A percentile compares a stretch with the other conserved stretches of the same genome.
These are phyloP conservation scores for Castanea crenata DNA, from an alignment of 306 rosid genomes.

Conservation along the genomic window DNA sequence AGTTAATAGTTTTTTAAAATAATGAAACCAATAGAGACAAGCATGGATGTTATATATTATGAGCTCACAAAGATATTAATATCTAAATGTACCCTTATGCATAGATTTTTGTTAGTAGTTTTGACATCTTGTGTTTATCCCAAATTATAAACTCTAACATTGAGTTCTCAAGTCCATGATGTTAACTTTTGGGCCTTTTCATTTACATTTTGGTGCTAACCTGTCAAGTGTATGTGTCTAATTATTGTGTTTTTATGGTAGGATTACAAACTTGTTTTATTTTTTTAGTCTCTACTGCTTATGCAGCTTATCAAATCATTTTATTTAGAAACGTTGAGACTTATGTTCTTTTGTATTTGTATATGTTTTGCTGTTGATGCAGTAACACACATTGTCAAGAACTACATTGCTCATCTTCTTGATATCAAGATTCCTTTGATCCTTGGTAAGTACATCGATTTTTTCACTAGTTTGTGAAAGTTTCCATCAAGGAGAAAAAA, in stretches of 20 bases:
- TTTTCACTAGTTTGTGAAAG: background rate
- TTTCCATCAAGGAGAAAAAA: background rate
- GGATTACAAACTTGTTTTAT: conserved; percentile 1
- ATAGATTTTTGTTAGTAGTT: too few species aligned
- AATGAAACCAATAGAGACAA: too few species aligned
- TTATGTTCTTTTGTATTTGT: background rate
- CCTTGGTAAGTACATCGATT: conserved; percentile 54
- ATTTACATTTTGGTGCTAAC: background rate
- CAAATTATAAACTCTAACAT: too few species aligned
- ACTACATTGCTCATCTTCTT: conserved; percentile 71
- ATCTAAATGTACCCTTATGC: too few species aligned
- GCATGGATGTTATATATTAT: too few species aligned
- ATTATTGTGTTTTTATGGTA: background rate
- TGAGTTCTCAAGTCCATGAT: too few species aligned
- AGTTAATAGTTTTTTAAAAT: too few species aligned
- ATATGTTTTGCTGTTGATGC: conserved; percentile 36
- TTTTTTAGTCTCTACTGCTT: background rate
- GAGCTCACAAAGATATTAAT: too few species aligned
- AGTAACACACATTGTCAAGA: conserved; percentile 81
- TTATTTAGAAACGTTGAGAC: background rate
- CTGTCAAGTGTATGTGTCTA: background rate
- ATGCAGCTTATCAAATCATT: background rate
- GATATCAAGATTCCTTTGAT: conserved; percentile 81
- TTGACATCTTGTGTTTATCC: too few species aligned
- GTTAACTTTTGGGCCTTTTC: background rate